Evolutionary conservation across 2,329 filamentous ascomycete species (phyloP).

Genomic region (Colletotrichum melonis): DNA sequence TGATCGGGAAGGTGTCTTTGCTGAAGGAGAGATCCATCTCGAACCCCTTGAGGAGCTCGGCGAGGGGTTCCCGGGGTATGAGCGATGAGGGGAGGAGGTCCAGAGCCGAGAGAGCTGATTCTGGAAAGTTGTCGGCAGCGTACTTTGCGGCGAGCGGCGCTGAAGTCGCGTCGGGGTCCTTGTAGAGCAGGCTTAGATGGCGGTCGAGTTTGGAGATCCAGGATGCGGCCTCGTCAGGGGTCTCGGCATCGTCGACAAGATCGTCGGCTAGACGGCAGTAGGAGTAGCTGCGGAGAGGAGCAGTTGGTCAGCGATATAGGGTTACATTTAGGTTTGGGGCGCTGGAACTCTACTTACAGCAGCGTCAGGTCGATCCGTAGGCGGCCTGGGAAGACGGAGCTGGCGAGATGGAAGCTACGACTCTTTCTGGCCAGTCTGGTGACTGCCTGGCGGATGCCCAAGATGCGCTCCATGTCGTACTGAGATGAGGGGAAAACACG

Average conservation of each 20-base stretch:
- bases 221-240: constrained; percentile 60
- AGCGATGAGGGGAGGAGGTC: constrained; percentile 67
- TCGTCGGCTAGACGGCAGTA: constrained; percentile 82
- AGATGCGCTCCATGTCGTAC: constrained; percentile 69
- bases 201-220: constrained; percentile 70
- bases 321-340: too few species aligned
- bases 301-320: constrained; percentile 20
- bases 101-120: constrained; percentile 63
- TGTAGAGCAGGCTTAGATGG: constrained; percentile 68
- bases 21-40: constrained; percentile 73
- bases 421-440: constrained; percentile 71
- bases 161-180: constrained; percentile 38
- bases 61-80: constrained; percentile 69
- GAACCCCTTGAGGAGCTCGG: constrained; percentile 75
- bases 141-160: constrained; percentile 42
- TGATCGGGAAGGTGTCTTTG: constrained; percentile 62
- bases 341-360: constrained; percentile 54
- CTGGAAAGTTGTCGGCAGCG: constrained; percentile 63
- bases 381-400: constrained; percentile 74
- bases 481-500: constrained; percentile 55
- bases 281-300: constrained; percentile 64
- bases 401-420: constrained; percentile 79
- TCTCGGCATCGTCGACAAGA: constrained; percentile 73
- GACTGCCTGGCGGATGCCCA: constrained; percentile 70
- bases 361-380: constrained; percentile 76